These are phyloP conservation scores for Darksidea phi DNA, from an alignment of 495 filamentous ascomycete species.

Conservation along the genomic window DNA sequence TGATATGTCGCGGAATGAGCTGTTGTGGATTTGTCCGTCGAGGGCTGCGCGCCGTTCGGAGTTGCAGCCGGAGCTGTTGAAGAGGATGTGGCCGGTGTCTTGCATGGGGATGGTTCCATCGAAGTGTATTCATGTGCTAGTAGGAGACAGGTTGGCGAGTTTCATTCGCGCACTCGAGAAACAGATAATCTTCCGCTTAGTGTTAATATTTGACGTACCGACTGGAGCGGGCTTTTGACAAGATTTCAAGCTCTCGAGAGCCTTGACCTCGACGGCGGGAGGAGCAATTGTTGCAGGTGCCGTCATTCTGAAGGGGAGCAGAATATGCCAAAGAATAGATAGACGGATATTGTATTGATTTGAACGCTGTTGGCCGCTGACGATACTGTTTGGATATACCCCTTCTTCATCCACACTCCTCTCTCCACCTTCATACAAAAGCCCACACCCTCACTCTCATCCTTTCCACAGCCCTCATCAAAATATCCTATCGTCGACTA, in stretches of 20 bases:
- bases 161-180: slow-evolving; percentile 50
- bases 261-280: slow-evolving; percentile 27
- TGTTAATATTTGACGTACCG: slow-evolving; percentile 27
- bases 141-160: slow-evolving; percentile 8
- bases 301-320: slow-evolving; percentile 9
- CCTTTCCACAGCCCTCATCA: background rate
- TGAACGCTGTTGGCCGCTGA: background rate
- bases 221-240: slow-evolving; percentile 10
- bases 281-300: slow-evolving; percentile 26
- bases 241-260: slow-evolving; percentile 13
- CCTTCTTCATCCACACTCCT: background rate
- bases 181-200: slow-evolving; percentile 54
- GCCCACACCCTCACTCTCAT: slow-evolving; percentile 11
- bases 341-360: background rate
- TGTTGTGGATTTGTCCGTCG: slow-evolving; percentile 66
- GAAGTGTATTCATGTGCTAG: slow-evolving; percentile 53
- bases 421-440: slow-evolving; percentile 8
- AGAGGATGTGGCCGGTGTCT: slow-evolving; percentile 73
- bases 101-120: slow-evolving; percentile 80
- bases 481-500: slow-evolving; percentile 23
- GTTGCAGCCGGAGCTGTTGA: slow-evolving; percentile 68
- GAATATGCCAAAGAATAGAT: background rate
- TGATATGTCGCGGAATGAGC: slow-evolving; percentile 71
- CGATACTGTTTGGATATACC: background rate
- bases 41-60: slow-evolving; percentile 54